Percentiles rank a stretch among this genome's conserved stretches.
These are phyloP conservation scores for Geotrichum carabidarum DNA, from an alignment of 1,139 yeast species.

Conservation along the genomic window DNA sequence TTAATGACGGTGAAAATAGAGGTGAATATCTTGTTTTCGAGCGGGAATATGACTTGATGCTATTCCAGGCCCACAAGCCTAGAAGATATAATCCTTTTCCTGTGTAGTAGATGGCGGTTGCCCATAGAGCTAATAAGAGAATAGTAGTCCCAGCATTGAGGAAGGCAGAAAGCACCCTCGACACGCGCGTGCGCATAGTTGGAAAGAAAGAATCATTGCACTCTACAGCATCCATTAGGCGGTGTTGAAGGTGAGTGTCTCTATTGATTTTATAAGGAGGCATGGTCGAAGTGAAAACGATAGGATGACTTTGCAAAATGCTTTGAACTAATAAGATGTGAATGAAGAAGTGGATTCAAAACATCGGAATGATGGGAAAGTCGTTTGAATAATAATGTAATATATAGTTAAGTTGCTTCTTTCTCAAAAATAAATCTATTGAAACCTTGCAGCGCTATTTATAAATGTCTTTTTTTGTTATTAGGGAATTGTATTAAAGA, in stretches of 20 bases:
- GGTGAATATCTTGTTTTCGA: too few relatives aligned
- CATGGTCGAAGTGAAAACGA: background rate
- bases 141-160: background rate
- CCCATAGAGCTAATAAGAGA: slow-evolving; percentile 2
- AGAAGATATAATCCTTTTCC: background rate
- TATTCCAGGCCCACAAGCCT: background rate
- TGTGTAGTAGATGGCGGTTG: background rate
- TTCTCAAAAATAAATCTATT: too few relatives aligned
- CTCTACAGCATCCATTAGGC: background rate
- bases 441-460: too few relatives aligned
- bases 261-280: background rate
- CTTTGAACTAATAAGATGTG: background rate
- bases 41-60: background rate
- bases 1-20: too few relatives aligned
- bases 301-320: background rate
- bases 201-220: background rate
- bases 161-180: background rate
- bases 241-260: slow-evolving; percentile 2
- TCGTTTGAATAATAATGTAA: too few relatives aligned
- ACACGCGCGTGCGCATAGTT: background rate
- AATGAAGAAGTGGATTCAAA: too few relatives aligned
- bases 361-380: too few relatives aligned
- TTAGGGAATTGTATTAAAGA: too few relatives aligned
- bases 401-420: too few relatives aligned
- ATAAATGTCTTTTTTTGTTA: too few relatives aligned